Evolutionary conservation across 129 eudicot species (phyloP).

Genomic region (Scalesia atractyloides): DNA sequence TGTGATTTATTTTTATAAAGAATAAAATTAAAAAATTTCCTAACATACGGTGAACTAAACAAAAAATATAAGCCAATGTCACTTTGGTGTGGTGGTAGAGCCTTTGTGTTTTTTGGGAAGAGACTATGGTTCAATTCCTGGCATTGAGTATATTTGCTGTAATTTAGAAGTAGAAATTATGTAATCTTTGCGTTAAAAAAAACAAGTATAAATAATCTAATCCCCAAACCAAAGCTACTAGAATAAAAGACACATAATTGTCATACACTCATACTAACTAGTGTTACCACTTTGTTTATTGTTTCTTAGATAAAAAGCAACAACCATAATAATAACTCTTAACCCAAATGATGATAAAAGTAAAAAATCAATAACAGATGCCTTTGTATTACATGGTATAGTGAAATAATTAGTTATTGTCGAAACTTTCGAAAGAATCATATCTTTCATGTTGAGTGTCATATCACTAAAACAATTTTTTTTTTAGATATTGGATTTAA

Average conservation of each 20-base stretch:
- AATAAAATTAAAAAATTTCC: no score
- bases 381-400: constrained; percentile 3
- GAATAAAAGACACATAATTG: background rate
- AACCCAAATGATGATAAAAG: constrained; percentile 1
- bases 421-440: constrained; percentile 2
- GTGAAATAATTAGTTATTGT: background rate
- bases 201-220: no score
- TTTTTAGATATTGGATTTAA: no score
- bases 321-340: background rate
- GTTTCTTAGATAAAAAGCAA: constrained; percentile 20
- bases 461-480: background rate
- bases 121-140: no score
- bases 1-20: no score
- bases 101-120: no score
- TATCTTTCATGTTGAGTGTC: background rate
- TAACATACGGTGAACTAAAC: no score
- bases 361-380: background rate
- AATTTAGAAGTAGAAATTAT: no score
- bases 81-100: no score
- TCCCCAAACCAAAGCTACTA: background rate
- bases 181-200: no score
- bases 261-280: background rate
- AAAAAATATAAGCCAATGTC: no score
- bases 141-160: no score
- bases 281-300: background rate